Base-by-base conservation (phyloP, 2,329 filamentous ascomycete species). In the Xylaria sp. region DNA sequence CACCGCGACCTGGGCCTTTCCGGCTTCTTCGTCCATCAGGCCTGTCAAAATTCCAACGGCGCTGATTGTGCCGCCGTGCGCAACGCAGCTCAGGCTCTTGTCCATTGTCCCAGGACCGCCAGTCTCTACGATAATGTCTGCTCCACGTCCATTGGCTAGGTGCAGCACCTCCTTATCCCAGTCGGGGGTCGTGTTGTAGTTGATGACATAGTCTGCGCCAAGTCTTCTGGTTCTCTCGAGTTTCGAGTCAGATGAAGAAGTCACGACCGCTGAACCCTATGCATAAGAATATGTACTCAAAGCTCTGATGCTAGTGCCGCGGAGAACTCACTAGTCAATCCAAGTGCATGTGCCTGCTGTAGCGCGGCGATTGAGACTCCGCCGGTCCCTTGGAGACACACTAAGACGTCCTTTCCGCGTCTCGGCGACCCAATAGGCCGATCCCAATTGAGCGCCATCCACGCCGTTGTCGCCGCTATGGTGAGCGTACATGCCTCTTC, bases 371-470 rank as follows among this genome's bases (percentile, higher is more conserved):
- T 34, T 4, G 60, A 62, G 18, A 62, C 60, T 0, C 60, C 60
- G 0, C 60, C 60, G 3, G 53, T 64, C 15, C 62, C 53, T 28
- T 43, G 62, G 18, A 32, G 6, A 52, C n/a, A 15, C 1, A 64
- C 53, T 2, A 64, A 23, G 1, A 52, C 4, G 10, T 59, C 55
- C 10, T 43, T 59, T 0, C 23, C 34, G 2, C 23, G 25, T 6
- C 55, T 64, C 3, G 55, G 62, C 20, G 23, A 28, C 0, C 43
- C 53, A n/a, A 64, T 59, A 7, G 55, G 62, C n/a, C 18, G 55
- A 25, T 64, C 62, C 62, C 62, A 64, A 12, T 43, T 64, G 3
- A 64, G 34, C 25, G 55, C 62, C 62, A 59, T 64, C 55, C 55
- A 64, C 28, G 62, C 62, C 13, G 62, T 64, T 1, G 28, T 59